Evolutionary conservation across 2,329 filamentous ascomycete species (phyloP), one percentile per base, ranked within the genome.

Genomic region (Sclerotinia borealis): DNA sequence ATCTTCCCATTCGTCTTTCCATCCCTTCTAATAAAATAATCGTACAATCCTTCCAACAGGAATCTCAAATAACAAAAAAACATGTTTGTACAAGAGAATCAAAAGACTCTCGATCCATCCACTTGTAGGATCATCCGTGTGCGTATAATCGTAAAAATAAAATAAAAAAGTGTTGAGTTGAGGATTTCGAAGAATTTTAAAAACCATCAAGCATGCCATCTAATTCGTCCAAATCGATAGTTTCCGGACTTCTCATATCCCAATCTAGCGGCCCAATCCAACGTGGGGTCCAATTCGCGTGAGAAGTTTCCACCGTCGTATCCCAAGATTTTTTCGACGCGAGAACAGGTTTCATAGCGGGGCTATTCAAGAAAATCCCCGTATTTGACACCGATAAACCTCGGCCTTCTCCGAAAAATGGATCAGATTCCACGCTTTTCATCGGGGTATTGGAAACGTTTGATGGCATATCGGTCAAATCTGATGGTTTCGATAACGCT

Each of bases 221-320:
- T 29, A 98, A 86, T 80, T 99, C 95, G 52, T 96, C 92, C 55
- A 98, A 85, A 75, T 96, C 92, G 70, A 98, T 88, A 68, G 87
- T 90, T 79, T 98, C 95, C 1, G 93, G 92, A 74, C 87, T 92
- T 74, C 82, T 81, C 72, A 85, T 76, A 64, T 85, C 83, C 74
- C 83, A 83, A 72, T 89, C 88, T 77, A 80, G 77, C 61, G 69
- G 72, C 49, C 76, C 76, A 65, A 77, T 73, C 59, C 65, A 66
- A 22, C 15, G 11, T 11, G 37, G 34, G 25, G 51, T 45, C 72
- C 72, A 72, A 36, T 43, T 52, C 48, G 47, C 34, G 31, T 34
- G 22, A 51, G 49, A 37, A 11, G 68, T 45, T 37, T 72, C 69
- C 25, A 45, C 67, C 15, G 67, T 64, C 17, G 78, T 74, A 64